Percentiles rank a stretch among this genome's conserved stretches.
Evolutionary conservation across 2,329 filamentous ascomycete genomes (phyloP).

Genomic region (Hypoxylon sp.): DNA sequence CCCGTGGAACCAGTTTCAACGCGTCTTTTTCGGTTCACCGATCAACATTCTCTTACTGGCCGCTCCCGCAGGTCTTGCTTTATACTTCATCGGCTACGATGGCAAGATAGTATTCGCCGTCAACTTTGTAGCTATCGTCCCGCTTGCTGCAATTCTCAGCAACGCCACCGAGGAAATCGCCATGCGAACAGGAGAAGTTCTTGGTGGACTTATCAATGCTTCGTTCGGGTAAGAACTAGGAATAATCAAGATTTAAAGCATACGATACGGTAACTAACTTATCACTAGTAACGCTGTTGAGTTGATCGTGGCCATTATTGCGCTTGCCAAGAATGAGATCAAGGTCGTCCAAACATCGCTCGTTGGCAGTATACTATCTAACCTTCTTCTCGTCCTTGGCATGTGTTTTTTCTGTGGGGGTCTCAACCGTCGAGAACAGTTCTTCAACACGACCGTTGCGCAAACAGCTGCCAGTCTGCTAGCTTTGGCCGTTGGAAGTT

Average conservation of each 20-base stretch:
- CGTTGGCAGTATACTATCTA: constrained; percentile 90
- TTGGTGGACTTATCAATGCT: constrained; percentile 89
- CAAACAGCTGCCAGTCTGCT: constrained; percentile 87
- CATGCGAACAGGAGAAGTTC: constrained; percentile 79
- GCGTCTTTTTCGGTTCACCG: constrained; percentile 82
- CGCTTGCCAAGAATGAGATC: constrained; percentile 76
- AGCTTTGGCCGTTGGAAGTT: constrained; percentile 77
- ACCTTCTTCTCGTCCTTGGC: constrained; percentile 86
- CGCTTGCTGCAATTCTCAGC: constrained; percentile 84
- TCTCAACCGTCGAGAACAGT: constrained; percentile 79
- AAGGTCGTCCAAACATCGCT: constrained; percentile 92
- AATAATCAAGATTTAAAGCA: too few relatives aligned
- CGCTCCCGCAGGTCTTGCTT: constrained; percentile 80
- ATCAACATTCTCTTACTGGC: constrained; percentile 84
- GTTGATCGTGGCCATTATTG: constrained; percentile 87
- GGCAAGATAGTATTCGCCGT: constrained; percentile 73
- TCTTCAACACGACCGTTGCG: constrained; percentile 91
- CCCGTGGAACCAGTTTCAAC: constrained; percentile 71
- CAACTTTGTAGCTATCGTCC: constrained; percentile 94
- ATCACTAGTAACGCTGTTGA: constrained; percentile 78
- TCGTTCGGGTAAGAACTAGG: constrained; percentile 85
- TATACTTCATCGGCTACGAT: constrained; percentile 68
- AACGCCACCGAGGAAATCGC: constrained; percentile 93
- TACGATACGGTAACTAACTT: too few relatives aligned
- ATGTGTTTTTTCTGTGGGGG: constrained; percentile 94